These are phyloP conservation scores for Immersiporthe knoxdaviesiana DNA, from an alignment of 2,329 filamentous ascomycete species.

Conservation along the genomic window DNA sequence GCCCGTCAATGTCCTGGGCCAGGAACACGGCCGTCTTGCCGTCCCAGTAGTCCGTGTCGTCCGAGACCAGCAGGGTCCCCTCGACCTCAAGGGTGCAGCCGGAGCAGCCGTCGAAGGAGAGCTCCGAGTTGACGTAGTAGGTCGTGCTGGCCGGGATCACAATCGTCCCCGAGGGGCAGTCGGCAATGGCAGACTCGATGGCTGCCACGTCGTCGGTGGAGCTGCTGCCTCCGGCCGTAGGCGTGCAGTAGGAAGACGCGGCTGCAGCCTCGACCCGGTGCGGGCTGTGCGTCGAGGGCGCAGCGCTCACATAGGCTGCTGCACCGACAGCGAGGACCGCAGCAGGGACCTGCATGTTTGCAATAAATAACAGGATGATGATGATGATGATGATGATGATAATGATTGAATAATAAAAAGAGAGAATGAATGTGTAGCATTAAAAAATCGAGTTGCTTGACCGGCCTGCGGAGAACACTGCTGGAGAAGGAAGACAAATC, in stretches of 20 bases:
- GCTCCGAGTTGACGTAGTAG: slow-evolving; percentile 47
- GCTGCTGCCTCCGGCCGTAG: slow-evolving; percentile 24
- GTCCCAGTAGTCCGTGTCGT: slow-evolving; percentile 46
- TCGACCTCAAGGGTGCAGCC: slow-evolving; percentile 52
- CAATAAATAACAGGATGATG: neutral
- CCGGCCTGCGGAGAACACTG: slow-evolving; percentile 3
- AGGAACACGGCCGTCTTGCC: slow-evolving; percentile 45
- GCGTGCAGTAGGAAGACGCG: slow-evolving; percentile 28
- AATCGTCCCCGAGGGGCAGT: slow-evolving; percentile 46
- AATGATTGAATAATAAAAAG: neutral
- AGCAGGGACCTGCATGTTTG: neutral
- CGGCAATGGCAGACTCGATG: slow-evolving; percentile 45
- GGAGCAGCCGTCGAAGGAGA: slow-evolving; percentile 46
- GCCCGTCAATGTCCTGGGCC: slow-evolving; percentile 42
- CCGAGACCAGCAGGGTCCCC: slow-evolving; percentile 45
- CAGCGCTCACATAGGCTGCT: slow-evolving; percentile 5
- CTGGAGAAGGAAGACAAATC: neutral
- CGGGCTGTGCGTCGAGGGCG: neutral
- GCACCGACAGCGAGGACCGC: neutral
- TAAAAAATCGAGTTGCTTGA: neutral
- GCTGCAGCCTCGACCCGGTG: neutral
- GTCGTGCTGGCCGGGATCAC: slow-evolving; percentile 45
- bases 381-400: too few species aligned
- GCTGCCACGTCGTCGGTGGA: slow-evolving; percentile 48
- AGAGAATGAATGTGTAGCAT: too few species aligned